Evolutionary conservation across 768 basidiomycete genomes (phyloP), one percentile per base, ranked within the genome.

Genomic region (Punctularia strigosozonata): DNA sequence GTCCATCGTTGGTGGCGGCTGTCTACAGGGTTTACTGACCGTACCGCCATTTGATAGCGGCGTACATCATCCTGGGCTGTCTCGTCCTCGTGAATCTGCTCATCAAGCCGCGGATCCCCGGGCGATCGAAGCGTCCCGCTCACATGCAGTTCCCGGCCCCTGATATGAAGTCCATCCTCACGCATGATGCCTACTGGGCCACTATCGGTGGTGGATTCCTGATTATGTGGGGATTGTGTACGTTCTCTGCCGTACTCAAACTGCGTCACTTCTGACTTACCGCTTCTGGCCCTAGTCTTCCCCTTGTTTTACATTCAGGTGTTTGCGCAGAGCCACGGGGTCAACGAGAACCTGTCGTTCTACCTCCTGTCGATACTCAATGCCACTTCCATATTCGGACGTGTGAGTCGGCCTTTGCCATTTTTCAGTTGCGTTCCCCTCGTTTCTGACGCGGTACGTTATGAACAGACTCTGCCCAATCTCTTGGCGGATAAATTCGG

Each of bases 31-130:
- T n/a, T n/a, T n/a, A n/a, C n/a, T n/a, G n/a, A n/a, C n/a, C n/a
- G n/a, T n/a, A n/a, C n/a, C n/a, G n/a, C n/a, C n/a, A n/a, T n/a
- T n/a, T n/a, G n/a, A n/a, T 12, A 67, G 59, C 39, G 69, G 65
- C 0, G 62, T 47, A n/a, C 28, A 44, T 73, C 15, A 46, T 65
- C 25, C 51, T 57, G 6, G 67, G 49, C 2, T 45, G 65, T 6
- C 49, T 72, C 36, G 18, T 64, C 19, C 46, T 66, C 35, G 65
- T 64, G 1, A 60, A 64, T 43, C n/a, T 60, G 5, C 43, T 65
- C 34, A 64, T 70, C 55, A 52, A 56, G 26, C 55, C 68, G 6
- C 61, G 63, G n/a, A n/a, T n/a, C n/a, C n/a, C n/a, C n/a, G n/a
- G n/a, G n/a, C n/a, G n/a, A n/a, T n/a, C n/a, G n/a, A n/a, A n/a